Evolutionary conservation across 768 basidiomycete species (phyloP).

Genomic region (Collybiopsis confluens): DNA sequence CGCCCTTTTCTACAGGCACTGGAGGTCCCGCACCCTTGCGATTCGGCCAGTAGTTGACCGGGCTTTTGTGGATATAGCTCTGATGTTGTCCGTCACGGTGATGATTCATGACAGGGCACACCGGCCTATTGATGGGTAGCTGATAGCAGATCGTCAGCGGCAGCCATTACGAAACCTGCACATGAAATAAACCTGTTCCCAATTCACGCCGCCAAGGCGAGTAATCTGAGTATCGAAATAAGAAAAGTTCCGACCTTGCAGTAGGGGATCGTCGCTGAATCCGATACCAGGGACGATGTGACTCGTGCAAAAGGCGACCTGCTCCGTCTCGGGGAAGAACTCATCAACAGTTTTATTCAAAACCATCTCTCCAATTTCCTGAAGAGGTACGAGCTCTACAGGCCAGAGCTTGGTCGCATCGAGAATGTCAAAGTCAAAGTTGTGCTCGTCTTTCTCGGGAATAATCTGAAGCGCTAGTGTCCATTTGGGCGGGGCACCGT

Average conservation of each 20-base stretch:
- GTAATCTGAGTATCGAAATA: conserved; percentile 85
- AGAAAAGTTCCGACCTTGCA: conserved; percentile 84
- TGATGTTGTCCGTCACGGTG: conserved; percentile 60
- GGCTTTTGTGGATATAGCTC: conserved; percentile 40
- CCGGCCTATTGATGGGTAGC: conserved; percentile 79
- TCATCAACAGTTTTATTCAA: conserved; percentile 35
- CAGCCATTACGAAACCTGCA: neutral
- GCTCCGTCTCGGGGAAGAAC: conserved; percentile 85
- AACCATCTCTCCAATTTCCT: conserved; percentile 73
- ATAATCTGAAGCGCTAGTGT: conserved; percentile 74
- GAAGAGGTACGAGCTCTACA: conserved; percentile 72
- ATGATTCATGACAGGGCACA: conserved; percentile 72
- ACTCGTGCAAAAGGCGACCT: conserved; percentile 78
- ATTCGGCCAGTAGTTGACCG: conserved; percentile 79
- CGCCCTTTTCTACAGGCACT: conserved; percentile 46
- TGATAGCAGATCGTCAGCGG: conserved; percentile 14
- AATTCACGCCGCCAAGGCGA: conserved; percentile 81
- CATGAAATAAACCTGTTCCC: conserved; percentile 44
- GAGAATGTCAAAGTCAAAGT: conserved; percentile 84
- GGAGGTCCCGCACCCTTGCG: conserved; percentile 50
- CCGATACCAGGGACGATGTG: conserved; percentile 67
- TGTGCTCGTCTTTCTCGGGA: conserved; percentile 66
- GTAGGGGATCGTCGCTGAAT: conserved; percentile 72
- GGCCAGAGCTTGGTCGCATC: conserved; percentile 88
- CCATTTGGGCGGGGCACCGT: conserved; percentile 71